These are phyloP conservation scores for Termitomyces sp. DNA, from an alignment of 768 basidiomycete species.

Conservation along the genomic window DNA sequence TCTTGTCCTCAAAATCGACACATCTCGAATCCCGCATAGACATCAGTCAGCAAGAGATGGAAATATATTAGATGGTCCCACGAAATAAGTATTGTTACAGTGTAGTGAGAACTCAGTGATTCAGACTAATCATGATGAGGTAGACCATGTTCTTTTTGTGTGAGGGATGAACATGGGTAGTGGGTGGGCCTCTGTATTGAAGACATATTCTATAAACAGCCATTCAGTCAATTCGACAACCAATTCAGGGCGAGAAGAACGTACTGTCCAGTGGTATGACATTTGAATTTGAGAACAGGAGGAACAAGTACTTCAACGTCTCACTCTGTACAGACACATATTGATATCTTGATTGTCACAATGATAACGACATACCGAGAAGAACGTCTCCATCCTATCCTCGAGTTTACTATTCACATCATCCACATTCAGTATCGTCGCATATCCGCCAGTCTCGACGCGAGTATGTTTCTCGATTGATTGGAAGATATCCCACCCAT, in stretches of 20 bases:
- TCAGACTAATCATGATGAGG: slow-evolving; percentile 1
- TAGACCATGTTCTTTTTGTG: slow-evolving; percentile 14
- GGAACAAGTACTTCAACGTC: slow-evolving; percentile 88
- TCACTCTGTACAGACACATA: slow-evolving; percentile 57
- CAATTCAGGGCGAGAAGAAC: slow-evolving; percentile 19
- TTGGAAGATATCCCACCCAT: slow-evolving; percentile 90
- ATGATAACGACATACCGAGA: slow-evolving; percentile 53
- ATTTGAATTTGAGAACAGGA: slow-evolving; percentile 78
- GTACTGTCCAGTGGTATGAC: slow-evolving; percentile 73
- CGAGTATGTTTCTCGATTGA: slow-evolving; percentile 85
- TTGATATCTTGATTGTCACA: background rate
- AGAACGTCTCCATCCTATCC: slow-evolving; percentile 97
- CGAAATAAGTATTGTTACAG: background rate
- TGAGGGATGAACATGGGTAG: slow-evolving; percentile 30
- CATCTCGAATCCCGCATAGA: background rate
- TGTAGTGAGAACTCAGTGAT: background rate
- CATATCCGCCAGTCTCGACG: slow-evolving; percentile 79
- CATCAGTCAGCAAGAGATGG: background rate
- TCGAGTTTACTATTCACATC: slow-evolving; percentile 60
- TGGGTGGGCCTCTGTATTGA: slow-evolving; percentile 81
- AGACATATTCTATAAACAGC: slow-evolving; percentile 63
- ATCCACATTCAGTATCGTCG: slow-evolving; percentile 84
- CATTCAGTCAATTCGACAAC: background rate
- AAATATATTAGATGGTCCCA: background rate
- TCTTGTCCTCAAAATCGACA: too few relatives aligned